Evolutionary conservation across 495 filamentous ascomycete genomes (phyloP).

Genomic region (Copromyces sp.): DNA sequence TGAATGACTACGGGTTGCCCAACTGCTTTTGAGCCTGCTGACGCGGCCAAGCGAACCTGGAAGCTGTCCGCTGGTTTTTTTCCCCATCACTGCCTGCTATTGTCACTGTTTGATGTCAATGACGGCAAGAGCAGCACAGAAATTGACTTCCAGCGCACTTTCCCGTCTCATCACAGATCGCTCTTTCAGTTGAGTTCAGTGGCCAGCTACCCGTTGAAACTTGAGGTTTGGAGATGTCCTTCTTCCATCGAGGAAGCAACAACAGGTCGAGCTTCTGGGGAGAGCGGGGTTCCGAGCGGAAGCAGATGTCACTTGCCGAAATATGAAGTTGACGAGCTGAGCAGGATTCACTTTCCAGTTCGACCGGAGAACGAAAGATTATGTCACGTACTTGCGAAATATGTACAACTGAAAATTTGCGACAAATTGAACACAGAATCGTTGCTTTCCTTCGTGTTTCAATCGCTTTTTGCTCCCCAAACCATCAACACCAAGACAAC

Average conservation of each 20-base stretch:
- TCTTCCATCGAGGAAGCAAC: not conserved
- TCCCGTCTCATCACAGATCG: not conserved
- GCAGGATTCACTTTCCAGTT: not conserved
- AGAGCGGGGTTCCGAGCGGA: not conserved
- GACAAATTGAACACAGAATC: not conserved
- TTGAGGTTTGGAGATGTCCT: not conserved
- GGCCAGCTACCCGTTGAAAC: not conserved
- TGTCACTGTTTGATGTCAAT: not conserved
- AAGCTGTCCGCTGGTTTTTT: not conserved
- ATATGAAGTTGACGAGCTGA: not conserved
- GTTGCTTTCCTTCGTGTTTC: not conserved
- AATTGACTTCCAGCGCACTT: not conserved
- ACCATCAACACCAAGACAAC: not conserved
- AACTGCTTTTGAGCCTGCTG: not conserved
- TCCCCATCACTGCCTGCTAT: not conserved
- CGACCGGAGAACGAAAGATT: not conserved
- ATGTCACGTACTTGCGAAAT: not conserved
- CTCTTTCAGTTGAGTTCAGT: not conserved
- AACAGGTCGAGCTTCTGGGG: not conserved
- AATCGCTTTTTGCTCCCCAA: not conserved
- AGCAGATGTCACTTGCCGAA: not conserved
- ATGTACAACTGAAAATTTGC: not conserved
- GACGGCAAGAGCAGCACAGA: not conserved
- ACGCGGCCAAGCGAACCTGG: not conserved
- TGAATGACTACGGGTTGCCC: not conserved